Conservation (phyloP, 202 grass and related monocot genomes). For the Brachypodium distachyon region DNA sequence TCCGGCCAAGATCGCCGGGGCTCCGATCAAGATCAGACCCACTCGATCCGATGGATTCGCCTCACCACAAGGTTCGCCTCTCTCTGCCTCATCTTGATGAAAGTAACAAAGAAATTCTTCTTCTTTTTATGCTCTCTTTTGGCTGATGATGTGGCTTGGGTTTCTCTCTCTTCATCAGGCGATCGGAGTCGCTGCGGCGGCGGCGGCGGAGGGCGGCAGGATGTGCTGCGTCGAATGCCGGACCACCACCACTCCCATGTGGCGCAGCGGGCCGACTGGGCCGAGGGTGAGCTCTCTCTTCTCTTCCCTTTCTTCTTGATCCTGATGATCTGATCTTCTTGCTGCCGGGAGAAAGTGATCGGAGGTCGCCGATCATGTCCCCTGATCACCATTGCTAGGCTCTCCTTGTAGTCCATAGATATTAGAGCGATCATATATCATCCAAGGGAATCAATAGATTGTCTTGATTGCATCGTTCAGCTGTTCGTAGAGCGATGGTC, state of each 20-base stretch:
- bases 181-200: slow-evolving; percentile 11
- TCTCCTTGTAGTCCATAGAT: too few relatives aligned
- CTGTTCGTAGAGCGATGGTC: neutral
- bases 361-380: neutral
- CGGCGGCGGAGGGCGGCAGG: slow-evolving; percentile 17
- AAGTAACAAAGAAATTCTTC: neutral
- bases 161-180: neutral
- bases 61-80: slow-evolving; percentile 13
- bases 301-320: neutral
- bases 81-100: neutral
- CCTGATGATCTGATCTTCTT: too few relatives aligned
- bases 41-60: slow-evolving; percentile 32
- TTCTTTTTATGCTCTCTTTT: neutral
- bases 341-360: neutral
- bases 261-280: slow-evolving; percentile 77
- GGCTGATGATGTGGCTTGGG: neutral
- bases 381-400: too few relatives aligned
- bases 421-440: too few relatives aligned
- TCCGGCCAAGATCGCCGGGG: too few relatives aligned
- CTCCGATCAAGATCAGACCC: neutral
- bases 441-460: too few relatives aligned
- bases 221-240: slow-evolving; percentile 74
- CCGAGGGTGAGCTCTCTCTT: slow-evolving; percentile 50
- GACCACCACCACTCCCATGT: slow-evolving; percentile 82
- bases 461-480: neutral